Evolutionary conservation across 108 stramenopile genomes (phyloP).

Genomic region (Mediolabrus comicus): DNA sequence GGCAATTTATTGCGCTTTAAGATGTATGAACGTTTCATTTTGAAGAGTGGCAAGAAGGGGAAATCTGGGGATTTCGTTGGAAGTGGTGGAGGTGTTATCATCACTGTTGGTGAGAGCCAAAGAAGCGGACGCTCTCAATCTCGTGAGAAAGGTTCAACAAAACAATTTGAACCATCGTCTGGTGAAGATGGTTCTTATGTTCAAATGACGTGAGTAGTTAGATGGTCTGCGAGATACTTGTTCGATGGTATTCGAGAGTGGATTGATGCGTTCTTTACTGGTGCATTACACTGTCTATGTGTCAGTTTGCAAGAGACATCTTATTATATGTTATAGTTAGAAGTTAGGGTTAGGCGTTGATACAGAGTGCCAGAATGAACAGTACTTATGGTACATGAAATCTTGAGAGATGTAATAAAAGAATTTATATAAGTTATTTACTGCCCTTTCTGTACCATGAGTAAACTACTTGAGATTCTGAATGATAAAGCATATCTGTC

Average conservation of each 20-base stretch:
- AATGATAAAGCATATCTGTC: too few relatives aligned
- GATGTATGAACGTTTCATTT: constrained; percentile 64
- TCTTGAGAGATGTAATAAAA: too few relatives aligned
- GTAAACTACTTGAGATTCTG: too few relatives aligned
- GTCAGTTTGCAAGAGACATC: too few relatives aligned
- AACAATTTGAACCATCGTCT: neutral
- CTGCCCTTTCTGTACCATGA: too few relatives aligned
- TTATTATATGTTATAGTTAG: too few relatives aligned
- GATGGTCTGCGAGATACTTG: neutral
- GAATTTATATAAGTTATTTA: too few relatives aligned
- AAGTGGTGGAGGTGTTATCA: neutral
- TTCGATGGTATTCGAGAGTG: neutral
- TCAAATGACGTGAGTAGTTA: constrained; percentile 35
- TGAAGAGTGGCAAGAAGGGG: constrained; percentile 39
- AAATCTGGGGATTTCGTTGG: neutral
- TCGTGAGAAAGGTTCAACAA: constrained; percentile 1
- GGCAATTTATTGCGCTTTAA: constrained; percentile 52
- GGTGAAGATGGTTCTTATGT: constrained; percentile 12
- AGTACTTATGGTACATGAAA: too few relatives aligned
- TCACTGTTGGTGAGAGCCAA: neutral
- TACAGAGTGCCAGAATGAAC: too few relatives aligned
- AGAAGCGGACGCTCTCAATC: constrained; percentile 4
- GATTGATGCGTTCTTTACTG: neutral
- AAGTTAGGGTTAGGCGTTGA: too few relatives aligned
- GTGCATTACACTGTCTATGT: too few relatives aligned